Conservation (phyloP, 805 yeast species). For the Candida quercuum region DNA sequence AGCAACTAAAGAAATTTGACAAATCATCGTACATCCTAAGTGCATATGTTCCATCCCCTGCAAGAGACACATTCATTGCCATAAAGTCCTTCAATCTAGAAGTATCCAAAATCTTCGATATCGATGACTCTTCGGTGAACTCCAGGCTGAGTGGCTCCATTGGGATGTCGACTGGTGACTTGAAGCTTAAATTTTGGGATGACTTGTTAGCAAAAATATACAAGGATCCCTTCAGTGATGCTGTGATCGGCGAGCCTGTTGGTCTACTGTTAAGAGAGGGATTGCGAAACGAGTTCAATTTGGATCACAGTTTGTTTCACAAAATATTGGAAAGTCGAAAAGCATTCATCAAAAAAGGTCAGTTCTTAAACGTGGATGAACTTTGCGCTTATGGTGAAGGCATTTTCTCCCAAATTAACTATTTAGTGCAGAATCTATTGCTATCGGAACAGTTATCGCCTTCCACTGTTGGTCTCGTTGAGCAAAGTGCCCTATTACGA, state of each 20-base stretch:
- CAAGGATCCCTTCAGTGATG: conserved; percentile 27
- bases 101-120: conserved; percentile 38
- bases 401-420: conserved; percentile 66
- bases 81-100: conserved; percentile 63
- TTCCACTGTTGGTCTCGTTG: conserved; percentile 43
- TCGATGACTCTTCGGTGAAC: conserved; percentile 23
- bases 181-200: conserved; percentile 74
- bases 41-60: conserved; percentile 62
- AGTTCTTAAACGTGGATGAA: conserved; percentile 45
- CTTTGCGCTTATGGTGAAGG: conserved; percentile 81
- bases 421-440: conserved; percentile 54
- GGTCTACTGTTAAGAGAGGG: conserved; percentile 53
- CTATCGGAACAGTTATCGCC: conserved; percentile 57
- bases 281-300: conserved; percentile 38
- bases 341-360: conserved; percentile 42
- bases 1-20: conserved; percentile 40
- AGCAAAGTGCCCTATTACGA: conserved; percentile 39
- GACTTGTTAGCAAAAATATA: conserved; percentile 48
- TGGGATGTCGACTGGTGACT: conserved; percentile 22
- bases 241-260: conserved; percentile 56
- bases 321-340: conserved; percentile 57
- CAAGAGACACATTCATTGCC: conserved; percentile 59
- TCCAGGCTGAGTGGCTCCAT: conserved; percentile 21
- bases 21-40: conserved; percentile 60
- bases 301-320: conserved; percentile 51